Base-by-base conservation (phyloP, 176 grass and related monocot species). In the Puya raimondii region DNA sequence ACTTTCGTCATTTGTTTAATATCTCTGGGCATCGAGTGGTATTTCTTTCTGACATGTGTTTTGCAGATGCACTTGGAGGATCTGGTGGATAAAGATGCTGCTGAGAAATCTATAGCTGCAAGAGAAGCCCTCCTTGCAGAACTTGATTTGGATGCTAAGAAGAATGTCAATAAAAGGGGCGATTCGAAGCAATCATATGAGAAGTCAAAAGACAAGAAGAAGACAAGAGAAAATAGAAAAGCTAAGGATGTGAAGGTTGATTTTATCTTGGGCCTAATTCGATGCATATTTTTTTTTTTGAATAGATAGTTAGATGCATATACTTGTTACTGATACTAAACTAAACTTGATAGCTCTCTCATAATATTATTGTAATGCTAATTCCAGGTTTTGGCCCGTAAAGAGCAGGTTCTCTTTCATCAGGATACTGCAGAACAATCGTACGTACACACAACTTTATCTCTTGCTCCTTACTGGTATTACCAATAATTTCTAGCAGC, bases 81-180 rank as follows among this genome's bases (percentile, higher is more conserved):
- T 54, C 75, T 91, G 12, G 80, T 86, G 63, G 90, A 99, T 70
- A 91, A 88, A 85, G 90, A 99, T 82, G 95, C 90, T 26, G 86
- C 20, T 81, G 95, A 88, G 78, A 93, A 82, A 79, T 93, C 94
- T 82, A 90, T 93, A 84, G 90, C 94, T 84, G 90, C 87, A 67
- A 85, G 85, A 79, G 90, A 99, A 76, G 94, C 94, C 61, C 93
- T 99, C 70, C 64, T 99, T 14, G 90, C 94, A 72, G 94, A 99
- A 81, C 87, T 99, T 80, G 94, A 82, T 72, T 78, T 87, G 57
- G 89, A 99, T 82, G 90, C 82, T 72, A 81, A 90, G 75, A 99
- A 91, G 75, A 96, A 79, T 68, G 79, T 61, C 23, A 87, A 68
- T 73, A 84, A 75, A 80, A 80, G 72, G 49, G 75, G 69, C 75